Conservation (phyloP, 495 filamentous ascomycete genomes). For the Hyaloscypha finlandica region DNA sequence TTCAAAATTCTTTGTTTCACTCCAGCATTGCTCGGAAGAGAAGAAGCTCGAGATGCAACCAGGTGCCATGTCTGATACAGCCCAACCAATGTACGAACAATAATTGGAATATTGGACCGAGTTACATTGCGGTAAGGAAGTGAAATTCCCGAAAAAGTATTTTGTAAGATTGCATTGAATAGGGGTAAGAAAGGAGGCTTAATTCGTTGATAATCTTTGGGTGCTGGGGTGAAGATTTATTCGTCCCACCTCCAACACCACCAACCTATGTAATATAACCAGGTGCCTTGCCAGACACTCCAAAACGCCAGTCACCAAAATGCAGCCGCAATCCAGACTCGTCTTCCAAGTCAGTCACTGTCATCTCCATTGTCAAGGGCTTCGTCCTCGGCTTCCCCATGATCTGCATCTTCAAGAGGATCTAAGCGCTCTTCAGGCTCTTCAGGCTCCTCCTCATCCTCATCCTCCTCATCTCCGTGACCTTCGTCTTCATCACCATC, state of each 20-base stretch:
- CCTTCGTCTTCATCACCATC: slow-evolving; percentile 48
- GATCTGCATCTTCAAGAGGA: slow-evolving; percentile 41
- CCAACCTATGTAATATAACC: neutral
- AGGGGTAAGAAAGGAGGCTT: too few species aligned
- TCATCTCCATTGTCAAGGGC: slow-evolving; percentile 64
- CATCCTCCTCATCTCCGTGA: slow-evolving; percentile 44
- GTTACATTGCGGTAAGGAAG: too few species aligned
- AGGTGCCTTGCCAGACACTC: neutral
- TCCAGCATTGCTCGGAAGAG: too few species aligned
- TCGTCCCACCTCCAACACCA: neutral
- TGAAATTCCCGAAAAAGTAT: too few species aligned
- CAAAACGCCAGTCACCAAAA: neutral
- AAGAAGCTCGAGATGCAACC: too few species aligned
- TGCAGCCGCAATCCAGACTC: neutral
- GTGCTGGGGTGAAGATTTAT: neutral
- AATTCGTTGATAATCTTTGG: too few species aligned
- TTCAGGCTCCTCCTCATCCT: slow-evolving; percentile 40
- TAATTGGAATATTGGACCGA: too few species aligned
- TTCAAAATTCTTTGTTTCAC: too few species aligned
- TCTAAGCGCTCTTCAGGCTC: slow-evolving; percentile 42
- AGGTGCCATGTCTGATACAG: too few species aligned
- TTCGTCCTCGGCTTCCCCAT: slow-evolving; percentile 59
- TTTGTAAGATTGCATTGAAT: too few species aligned
- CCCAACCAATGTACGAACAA: too few species aligned
- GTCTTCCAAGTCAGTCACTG: slow-evolving; percentile 43